These are phyloP conservation scores for Parafenestella ontariensis DNA, from an alignment of 2,329 filamentous ascomycete species.

Conservation along the genomic window DNA sequence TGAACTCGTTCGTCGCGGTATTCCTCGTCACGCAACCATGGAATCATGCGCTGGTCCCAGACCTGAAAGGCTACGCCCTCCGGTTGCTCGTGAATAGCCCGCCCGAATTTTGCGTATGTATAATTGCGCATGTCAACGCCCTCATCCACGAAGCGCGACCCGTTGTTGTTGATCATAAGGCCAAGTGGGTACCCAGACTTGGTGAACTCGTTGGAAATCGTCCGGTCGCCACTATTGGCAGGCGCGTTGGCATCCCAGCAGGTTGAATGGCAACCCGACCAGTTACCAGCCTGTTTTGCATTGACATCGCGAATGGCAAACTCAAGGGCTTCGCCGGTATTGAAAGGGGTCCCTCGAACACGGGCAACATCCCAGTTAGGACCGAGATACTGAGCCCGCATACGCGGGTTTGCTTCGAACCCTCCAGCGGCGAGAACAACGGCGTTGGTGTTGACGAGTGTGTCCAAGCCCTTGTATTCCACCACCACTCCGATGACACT, in stretches of 20 bases:
- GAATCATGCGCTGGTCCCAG: slow-evolving; percentile 63
- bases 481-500: slow-evolving; percentile 42
- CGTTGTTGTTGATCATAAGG: slow-evolving; percentile 67
- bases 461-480: slow-evolving; percentile 27
- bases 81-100: slow-evolving; percentile 67
- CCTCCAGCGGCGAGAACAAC: slow-evolving; percentile 67
- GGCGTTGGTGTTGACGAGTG: slow-evolving; percentile 46
- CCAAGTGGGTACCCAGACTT: slow-evolving; percentile 74
- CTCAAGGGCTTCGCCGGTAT: slow-evolving; percentile 65
- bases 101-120: slow-evolving; percentile 71
- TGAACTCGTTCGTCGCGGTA: slow-evolving; percentile 66
- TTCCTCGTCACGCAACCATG: slow-evolving; percentile 67
- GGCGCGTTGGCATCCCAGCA: slow-evolving; percentile 71
- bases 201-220: slow-evolving; percentile 70
- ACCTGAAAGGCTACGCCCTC: slow-evolving; percentile 68
- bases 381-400: slow-evolving; percentile 64
- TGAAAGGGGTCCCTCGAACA: slow-evolving; percentile 70
- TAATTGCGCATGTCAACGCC: slow-evolving; percentile 70
- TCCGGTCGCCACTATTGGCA: slow-evolving; percentile 61
- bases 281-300: slow-evolving; percentile 64
- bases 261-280: slow-evolving; percentile 69
- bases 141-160: slow-evolving; percentile 70
- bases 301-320: slow-evolving; percentile 60
- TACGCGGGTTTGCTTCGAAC: slow-evolving; percentile 66
- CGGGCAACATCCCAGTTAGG: slow-evolving; percentile 68